Percentiles rank a stretch among this genome's conserved stretches.
Conservation (phyloP, 257 asterid species). For the Lycium ferocissimum region DNA sequence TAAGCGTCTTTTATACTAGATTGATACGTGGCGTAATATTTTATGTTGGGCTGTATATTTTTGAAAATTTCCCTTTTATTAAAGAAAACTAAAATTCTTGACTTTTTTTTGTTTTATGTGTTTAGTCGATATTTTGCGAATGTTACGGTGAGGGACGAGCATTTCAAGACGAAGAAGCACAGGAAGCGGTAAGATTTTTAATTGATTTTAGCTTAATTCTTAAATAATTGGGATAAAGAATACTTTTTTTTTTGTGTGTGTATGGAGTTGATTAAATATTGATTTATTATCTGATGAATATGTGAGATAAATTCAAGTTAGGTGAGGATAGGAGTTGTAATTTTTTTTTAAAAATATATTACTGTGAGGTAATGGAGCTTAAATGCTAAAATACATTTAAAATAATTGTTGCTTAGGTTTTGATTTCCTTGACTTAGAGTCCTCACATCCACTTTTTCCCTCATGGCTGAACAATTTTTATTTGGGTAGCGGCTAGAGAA, state of each 20-base stretch:
- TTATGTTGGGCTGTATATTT: too few species aligned
- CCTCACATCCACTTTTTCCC: neutral
- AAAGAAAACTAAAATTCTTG: too few species aligned
- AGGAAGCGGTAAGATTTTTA: slow-evolving; percentile 67
- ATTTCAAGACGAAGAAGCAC: slow-evolving; percentile 84
- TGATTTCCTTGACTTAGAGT: neutral
- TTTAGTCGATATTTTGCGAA: slow-evolving; percentile 80
- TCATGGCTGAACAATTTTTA: neutral
- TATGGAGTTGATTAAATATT: neutral
- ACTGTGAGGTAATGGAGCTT: neutral
- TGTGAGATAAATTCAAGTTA: neutral
- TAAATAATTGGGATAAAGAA: neutral
- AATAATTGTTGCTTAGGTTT: neutral
- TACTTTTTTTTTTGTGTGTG: neutral
- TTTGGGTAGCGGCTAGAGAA: neutral
- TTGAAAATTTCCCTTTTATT: too few species aligned
- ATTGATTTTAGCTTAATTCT: neutral
- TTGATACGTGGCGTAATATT: too few species aligned
- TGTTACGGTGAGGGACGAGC: slow-evolving; percentile 77
- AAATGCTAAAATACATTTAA: too few species aligned
- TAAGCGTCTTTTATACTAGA: too few species aligned
- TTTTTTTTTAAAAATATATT: neutral
- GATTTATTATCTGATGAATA: neutral
- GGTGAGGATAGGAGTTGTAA: neutral
- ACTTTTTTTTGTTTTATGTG: neutral